Percentiles rank a stretch among this genome's conserved stretches.
phyloP scores from a whole-genome alignment of 257 asterid genomes.

The Ajuga chamaepitys region DNA sequence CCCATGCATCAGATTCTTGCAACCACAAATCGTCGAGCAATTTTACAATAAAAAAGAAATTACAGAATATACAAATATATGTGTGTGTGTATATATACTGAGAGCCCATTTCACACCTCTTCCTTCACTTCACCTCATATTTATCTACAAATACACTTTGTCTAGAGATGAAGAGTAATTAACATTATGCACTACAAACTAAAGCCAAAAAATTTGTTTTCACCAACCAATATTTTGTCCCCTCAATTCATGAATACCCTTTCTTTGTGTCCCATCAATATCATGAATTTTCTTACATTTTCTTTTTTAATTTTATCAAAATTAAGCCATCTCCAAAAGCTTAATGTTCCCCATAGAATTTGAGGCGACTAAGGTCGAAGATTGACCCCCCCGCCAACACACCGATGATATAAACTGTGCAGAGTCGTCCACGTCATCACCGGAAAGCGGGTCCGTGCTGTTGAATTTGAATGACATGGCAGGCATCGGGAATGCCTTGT shows the following conservation, averaged over 20 bases:
- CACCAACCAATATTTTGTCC: background rate
- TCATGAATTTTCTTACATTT: background rate
- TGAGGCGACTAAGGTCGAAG: slow-evolving; percentile 86
- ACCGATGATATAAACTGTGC: slow-evolving; percentile 90
- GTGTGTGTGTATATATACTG: background rate
- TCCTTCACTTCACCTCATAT: slow-evolving; percentile 3
- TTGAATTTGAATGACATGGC: slow-evolving; percentile 61
- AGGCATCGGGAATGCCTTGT: slow-evolving; percentile 91
- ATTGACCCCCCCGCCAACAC: slow-evolving; percentile 89
- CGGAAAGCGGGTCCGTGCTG: slow-evolving; percentile 57
- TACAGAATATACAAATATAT: slow-evolving; percentile 23
- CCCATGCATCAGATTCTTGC: too few relatives aligned
- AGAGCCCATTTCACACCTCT: slow-evolving; percentile 12
- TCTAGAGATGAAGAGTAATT: slow-evolving; percentile 21
- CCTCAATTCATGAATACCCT: too few relatives aligned
- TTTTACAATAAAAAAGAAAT: too few relatives aligned
- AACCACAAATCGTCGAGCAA: too few relatives aligned
- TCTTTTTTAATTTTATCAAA: background rate
- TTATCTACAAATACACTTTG: slow-evolving; percentile 21
- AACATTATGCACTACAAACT: slow-evolving; percentile 19
- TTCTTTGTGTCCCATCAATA: background rate
- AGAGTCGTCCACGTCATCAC: slow-evolving; percentile 64
- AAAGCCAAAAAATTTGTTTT: slow-evolving; percentile 22
- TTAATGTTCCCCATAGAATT: slow-evolving; percentile 90
- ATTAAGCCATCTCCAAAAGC: slow-evolving; percentile 85